Percentiles rank a stretch among this genome's conserved stretches.
phyloP scores from a whole-genome alignment of 805 yeast genomes.

The Starmerella etchellsii region DNA sequence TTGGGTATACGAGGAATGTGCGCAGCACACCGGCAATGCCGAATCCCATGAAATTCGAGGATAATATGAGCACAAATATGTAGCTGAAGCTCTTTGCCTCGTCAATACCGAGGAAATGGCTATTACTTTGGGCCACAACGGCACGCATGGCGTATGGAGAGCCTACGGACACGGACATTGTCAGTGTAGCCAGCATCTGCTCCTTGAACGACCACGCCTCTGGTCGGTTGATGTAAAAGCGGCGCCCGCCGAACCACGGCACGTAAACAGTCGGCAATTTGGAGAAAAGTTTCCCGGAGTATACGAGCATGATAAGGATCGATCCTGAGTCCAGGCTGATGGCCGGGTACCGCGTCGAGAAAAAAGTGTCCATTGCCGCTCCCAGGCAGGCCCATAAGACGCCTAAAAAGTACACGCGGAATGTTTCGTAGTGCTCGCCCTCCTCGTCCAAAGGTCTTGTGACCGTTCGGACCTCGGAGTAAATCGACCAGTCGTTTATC shows the following conservation, averaged over 20 bases:
- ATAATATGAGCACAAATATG: constrained; percentile 34
- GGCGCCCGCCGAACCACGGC: constrained; percentile 7
- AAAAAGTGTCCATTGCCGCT: constrained; percentile 45
- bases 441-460: constrained; percentile 43
- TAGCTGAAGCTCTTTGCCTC: constrained; percentile 28
- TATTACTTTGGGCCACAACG: constrained; percentile 26
- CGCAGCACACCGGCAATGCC: constrained; percentile 45
- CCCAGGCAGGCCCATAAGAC: constrained; percentile 43
- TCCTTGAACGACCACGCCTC: constrained; percentile 29
- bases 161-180: constrained; percentile 22
- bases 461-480: constrained; percentile 49
- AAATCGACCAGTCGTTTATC: constrained; percentile 37
- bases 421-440: constrained; percentile 35
- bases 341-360: constrained; percentile 44
- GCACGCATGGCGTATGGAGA: constrained; percentile 24
- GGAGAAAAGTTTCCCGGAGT: constrained; percentile 39
- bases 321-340: constrained; percentile 40
- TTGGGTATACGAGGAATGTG: constrained; percentile 36
- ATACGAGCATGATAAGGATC: constrained; percentile 48
- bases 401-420: constrained; percentile 42
- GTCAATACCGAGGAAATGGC: constrained; percentile 20
- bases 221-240: constrained; percentile 40
- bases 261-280: constrained; percentile 16
- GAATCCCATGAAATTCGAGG: constrained; percentile 43
- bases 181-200: constrained; percentile 35